phyloP scores from a whole-genome alignment of 371 early-diverging fungal genomes.

The Syncephalastrum contaminatum region DNA sequence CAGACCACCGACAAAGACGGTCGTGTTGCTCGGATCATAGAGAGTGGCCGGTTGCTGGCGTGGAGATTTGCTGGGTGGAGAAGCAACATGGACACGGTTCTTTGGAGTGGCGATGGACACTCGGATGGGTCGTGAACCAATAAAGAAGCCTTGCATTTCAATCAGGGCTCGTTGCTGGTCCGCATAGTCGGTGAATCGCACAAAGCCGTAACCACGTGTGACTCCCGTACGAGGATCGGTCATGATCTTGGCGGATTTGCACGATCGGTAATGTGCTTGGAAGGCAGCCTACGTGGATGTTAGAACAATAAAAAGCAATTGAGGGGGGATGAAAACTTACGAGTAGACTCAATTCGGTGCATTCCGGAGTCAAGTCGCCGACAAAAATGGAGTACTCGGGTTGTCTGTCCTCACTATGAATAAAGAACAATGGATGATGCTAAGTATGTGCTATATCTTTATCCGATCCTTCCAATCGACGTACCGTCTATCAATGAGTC shows the following conservation, averaged over 20 bases:
- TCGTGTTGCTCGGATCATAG: conserved; percentile 88
- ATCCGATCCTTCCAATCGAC: conserved; percentile 14
- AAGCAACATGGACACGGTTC: conserved; percentile 12
- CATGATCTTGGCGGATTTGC: conserved; percentile 82
- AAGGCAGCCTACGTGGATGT: conserved; percentile 41
- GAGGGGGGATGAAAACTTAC: conserved; percentile 34
- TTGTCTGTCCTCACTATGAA: conserved; percentile 49
- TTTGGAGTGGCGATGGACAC: conserved; percentile 85
- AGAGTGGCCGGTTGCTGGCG: conserved; percentile 42
- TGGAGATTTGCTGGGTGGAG: conserved; percentile 22
- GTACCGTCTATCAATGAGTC: conserved; percentile 46
- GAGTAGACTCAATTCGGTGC: conserved; percentile 69
- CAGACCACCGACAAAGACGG: conserved; percentile 94
- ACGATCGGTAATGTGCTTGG: conserved; percentile 65
- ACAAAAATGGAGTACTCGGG: conserved; percentile 86
- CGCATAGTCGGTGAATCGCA: conserved; percentile 70
- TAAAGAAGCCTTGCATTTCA: conserved; percentile 77
- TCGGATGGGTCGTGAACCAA: conserved; percentile 79
- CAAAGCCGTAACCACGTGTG: conserved; percentile 85
- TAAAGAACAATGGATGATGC: background rate
- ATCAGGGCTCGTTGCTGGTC: conserved; percentile 76
- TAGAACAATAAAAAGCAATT: conserved; percentile 4
- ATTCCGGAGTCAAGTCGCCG: conserved; percentile 80
- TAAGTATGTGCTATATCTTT: conserved; percentile 49
- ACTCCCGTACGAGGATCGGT: conserved; percentile 73